Conservation (phyloP, 2,329 filamentous ascomycete genomes). For the Pseudogymnoascus sp. region DNA sequence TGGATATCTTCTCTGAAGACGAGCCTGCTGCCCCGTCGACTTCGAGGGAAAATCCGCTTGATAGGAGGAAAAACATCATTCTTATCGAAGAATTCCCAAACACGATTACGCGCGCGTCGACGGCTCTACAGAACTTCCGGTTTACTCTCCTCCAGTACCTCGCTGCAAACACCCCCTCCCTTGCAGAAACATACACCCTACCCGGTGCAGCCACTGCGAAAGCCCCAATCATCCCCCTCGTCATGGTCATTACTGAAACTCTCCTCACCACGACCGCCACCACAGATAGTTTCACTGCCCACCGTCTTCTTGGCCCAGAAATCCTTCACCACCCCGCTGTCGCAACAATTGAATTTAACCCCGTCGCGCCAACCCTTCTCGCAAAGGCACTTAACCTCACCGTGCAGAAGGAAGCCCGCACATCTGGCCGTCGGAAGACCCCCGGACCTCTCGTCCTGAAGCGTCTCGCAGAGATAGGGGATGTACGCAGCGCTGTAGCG, state of each 20-base stretch:
- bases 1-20: slow-evolving; percentile 41
- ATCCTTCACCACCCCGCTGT: slow-evolving; percentile 75
- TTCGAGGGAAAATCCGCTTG: slow-evolving; percentile 25
- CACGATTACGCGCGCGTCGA: slow-evolving; percentile 60
- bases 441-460: slow-evolving; percentile 75
- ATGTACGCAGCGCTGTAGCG: slow-evolving; percentile 86
- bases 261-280: slow-evolving; percentile 75
- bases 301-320: slow-evolving; percentile 79
- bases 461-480: slow-evolving; percentile 75
- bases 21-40: slow-evolving; percentile 23
- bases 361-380: slow-evolving; percentile 78
- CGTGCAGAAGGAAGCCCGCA: slow-evolving; percentile 75
- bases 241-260: slow-evolving; percentile 90
- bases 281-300: slow-evolving; percentile 86
- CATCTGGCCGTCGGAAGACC: slow-evolving; percentile 66
- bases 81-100: slow-evolving; percentile 79
- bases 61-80: slow-evolving; percentile 49
- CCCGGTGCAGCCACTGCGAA: slow-evolving; percentile 17
- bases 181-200: slow-evolving; percentile 38
- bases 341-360: slow-evolving; percentile 83
- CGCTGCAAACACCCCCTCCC: slow-evolving; percentile 55
- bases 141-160: slow-evolving; percentile 69
- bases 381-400: slow-evolving; percentile 76
- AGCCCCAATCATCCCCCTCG: slow-evolving; percentile 59
- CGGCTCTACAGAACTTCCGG: slow-evolving; percentile 63